Conservation (phyloP, 1,284 basidiomycete genomes). For the Pseudomicrostroma phylloplanum region DNA sequence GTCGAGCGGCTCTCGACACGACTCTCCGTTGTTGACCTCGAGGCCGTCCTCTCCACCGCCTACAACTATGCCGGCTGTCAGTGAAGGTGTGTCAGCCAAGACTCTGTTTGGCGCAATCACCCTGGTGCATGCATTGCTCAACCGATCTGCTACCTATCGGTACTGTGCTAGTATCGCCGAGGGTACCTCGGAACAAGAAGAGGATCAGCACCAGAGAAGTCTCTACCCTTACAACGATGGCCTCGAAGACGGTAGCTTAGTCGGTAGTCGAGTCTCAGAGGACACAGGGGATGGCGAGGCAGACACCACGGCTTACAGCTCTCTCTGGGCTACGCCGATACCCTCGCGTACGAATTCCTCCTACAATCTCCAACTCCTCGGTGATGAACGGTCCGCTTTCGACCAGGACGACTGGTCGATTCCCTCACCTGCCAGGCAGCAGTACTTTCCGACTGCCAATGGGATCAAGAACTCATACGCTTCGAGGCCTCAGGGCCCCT, state of each 20-base stretch:
- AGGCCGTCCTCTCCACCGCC: not conserved
- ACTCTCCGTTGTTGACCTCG: not conserved
- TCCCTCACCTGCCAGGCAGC: not conserved
- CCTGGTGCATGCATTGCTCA: not conserved
- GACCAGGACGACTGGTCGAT: not conserved
- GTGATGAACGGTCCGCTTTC: not conserved
- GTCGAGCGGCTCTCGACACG: not conserved
- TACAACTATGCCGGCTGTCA: too few relatives aligned
- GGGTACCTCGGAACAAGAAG: not conserved
- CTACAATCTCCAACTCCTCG: conserved; percentile 8
- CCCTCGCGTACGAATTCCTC: not conserved
- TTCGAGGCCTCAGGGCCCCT: not conserved
- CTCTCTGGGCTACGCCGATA: not conserved
- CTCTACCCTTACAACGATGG: not conserved
- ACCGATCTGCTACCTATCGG: not conserved
- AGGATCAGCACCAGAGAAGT: not conserved
- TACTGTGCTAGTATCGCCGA: not conserved
- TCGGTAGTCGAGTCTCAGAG: not conserved
- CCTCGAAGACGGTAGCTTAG: not conserved
- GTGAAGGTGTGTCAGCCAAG: not conserved
- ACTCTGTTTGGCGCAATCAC: not conserved
- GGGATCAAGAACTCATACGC: not conserved
- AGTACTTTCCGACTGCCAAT: not conserved
- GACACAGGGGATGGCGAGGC: not conserved
- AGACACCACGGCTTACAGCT: conserved; percentile 1